A percentile compares a stretch with the other conserved stretches of the same genome.
Evolutionary conservation across 2,329 filamentous ascomycete species (phyloP).

Genomic region (Pyrenophora teres): DNA sequence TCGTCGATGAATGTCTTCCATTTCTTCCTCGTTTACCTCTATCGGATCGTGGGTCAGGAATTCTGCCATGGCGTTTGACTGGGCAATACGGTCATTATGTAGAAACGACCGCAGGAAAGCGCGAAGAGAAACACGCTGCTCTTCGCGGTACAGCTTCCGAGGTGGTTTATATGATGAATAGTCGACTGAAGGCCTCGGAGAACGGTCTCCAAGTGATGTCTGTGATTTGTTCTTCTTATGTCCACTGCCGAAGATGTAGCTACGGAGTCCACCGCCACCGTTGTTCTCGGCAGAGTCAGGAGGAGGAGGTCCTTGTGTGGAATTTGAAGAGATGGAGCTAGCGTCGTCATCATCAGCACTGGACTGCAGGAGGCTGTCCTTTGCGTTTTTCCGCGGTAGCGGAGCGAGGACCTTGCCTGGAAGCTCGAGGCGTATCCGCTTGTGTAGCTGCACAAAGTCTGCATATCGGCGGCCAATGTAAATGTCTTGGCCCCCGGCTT

Average conservation of each 20-base stretch:
- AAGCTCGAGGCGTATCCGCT: constrained; percentile 77
- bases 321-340: constrained; percentile 80
- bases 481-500: constrained; percentile 72
- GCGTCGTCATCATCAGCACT: constrained; percentile 69
- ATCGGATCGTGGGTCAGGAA: constrained; percentile 79
- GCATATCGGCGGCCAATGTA: constrained; percentile 87
- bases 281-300: constrained; percentile 44
- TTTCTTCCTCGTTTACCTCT: constrained; percentile 77
- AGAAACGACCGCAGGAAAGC: constrained; percentile 88
- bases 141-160: constrained; percentile 77
- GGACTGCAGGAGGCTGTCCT: constrained; percentile 64
- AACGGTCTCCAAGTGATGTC: constrained; percentile 43
- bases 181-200: constrained; percentile 42
- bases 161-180: constrained; percentile 46
- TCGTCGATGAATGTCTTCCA: constrained; percentile 76
- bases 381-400: constrained; percentile 90
- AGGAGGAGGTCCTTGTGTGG: constrained; percentile 63
- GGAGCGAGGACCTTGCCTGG: constrained; percentile 88
- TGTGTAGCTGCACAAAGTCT: constrained; percentile 82
- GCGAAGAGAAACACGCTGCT: constrained; percentile 85
- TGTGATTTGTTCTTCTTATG: constrained; percentile 51
- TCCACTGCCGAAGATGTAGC: constrained; percentile 49
- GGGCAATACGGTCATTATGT: constrained; percentile 80
- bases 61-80: constrained; percentile 80
- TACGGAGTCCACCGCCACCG: constrained; percentile 50